Evolutionary conservation across 2,329 filamentous ascomycete species (phyloP), one percentile per base, ranked within the genome.

Genomic region (Cladosporium colombiae): DNA sequence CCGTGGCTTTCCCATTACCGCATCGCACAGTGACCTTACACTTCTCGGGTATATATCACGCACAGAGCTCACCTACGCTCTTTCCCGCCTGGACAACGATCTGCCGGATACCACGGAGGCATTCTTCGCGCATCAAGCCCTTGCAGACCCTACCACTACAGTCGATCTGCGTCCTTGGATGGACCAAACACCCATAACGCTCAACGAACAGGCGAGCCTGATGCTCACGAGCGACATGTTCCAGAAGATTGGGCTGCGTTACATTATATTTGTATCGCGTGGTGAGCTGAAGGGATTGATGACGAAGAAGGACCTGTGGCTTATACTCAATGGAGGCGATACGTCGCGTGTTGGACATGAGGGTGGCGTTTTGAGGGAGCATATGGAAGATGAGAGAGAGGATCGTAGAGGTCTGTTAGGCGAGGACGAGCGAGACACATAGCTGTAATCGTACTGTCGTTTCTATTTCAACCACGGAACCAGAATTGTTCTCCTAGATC

Each of bases 251-350:
- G 95, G 95, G 23, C 80, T 99, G 68, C 86, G 94, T 60, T 97
- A 98, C 79, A 87, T 99, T 5, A 81, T 98, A 3, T 96, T 98
- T 76, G 88, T 87, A 46, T 91, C 97, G 70, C 86, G 89, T 58
- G 95, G 95, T 23, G 86, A 87, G 59, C 80, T 99, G 46, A 89
- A 92, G 76, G 95, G 95, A 0, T 78, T 99, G 57, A 81, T 98
- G 71, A 99, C 95, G 23, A 98, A 98, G 82, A 99, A 99, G 81
- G 95, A 99, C 79, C 89, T 96, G 37, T 98, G 93, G 91, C 93
- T 92, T 77, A 88, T 98, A 46, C 83, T 98, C 55, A 92, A 97
- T 75, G 91, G 90, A 50, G 88, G 87, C 11, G 89, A 90, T 69
- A 86, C 71, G 64, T 67, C 68, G 52, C 62, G 70, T 63, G 40